Evolutionary conservation across 176 grass and related monocot species (phyloP), one percentile per base, ranked within the genome.

Genomic region (Juncus effusus): DNA sequence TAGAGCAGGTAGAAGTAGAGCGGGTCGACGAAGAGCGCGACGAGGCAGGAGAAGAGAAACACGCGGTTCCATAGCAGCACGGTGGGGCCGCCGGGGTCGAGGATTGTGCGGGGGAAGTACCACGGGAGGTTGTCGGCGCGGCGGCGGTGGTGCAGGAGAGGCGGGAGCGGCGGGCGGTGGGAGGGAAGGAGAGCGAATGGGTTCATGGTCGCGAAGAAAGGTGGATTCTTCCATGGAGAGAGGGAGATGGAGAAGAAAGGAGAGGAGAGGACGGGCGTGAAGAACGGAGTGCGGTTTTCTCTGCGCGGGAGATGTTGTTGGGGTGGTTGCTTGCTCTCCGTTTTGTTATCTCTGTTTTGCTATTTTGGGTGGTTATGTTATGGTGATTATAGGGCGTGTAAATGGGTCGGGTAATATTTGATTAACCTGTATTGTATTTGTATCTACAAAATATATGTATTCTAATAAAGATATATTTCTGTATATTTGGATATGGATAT

Each of bases 1-100:
- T 77, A 76, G 51, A 97, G 82, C n/a, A 97, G 87, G 80, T 92
- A 97, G 82, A 97, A 97, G 67, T 91, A 97, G 45, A 97, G 74
- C 13, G 93, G 93, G 51, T 97, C 88, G 4, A 97, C 77, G 77
- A 86, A 91, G 49, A 97, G 85, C 2, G 85, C 87, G 2, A 90
- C 65, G 54, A 97, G 77, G 75, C 88, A 92, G 41, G 74, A 76
- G 40, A 97, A 56, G 16, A 97, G 85, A 77, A 97, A 97, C 13
- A 92, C 47, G 8, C 82, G 79, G 75, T 97, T 85, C 93, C 93
- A 97, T 39, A 59, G 16, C 51, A 91, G 88, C 11, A 97, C 82
- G 7, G 54, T 79, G 3, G 85, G 87, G 40, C 90, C 88, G 2
- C 93, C 87, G 1, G 93, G 93, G 85, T 97, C 93, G 15, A 97